Evolutionary conservation across 257 asterid species (phyloP).

Genomic region (Rubia yunnanensis): DNA sequence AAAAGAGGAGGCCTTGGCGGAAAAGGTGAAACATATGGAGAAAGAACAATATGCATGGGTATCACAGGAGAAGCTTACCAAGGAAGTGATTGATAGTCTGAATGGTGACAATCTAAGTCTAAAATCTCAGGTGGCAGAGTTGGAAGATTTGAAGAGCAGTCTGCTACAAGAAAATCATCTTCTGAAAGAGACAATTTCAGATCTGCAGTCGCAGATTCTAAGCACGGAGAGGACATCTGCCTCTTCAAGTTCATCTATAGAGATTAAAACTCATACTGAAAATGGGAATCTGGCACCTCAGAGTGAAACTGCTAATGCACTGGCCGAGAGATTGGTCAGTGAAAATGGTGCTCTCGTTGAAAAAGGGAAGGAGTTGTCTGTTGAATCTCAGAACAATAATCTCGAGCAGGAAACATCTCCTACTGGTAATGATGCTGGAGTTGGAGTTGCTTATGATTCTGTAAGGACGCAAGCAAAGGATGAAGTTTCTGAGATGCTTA

Average conservation of each 20-base stretch:
- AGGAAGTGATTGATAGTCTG: constrained; percentile 41
- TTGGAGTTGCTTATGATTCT: constrained; percentile 25
- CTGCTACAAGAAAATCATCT: constrained; percentile 45
- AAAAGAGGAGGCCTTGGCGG: constrained; percentile 57
- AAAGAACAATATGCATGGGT: constrained; percentile 45
- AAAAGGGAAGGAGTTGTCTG: constrained; percentile 45
- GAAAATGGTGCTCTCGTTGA: constrained; percentile 57
- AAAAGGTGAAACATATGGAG: constrained; percentile 49
- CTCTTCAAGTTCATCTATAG: constrained; percentile 25
- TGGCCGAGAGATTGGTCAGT: constrained; percentile 35
- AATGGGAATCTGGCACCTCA: constrained; percentile 33
- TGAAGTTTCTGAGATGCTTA: constrained; percentile 19
- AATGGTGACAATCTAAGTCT: constrained; percentile 39
- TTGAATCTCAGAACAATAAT: constrained; percentile 40
- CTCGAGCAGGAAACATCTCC: constrained; percentile 19
- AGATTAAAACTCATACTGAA: constrained; percentile 34
- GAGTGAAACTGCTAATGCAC: constrained; percentile 35
- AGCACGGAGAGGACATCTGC: constrained; percentile 36
- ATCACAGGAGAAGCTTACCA: constrained; percentile 48
- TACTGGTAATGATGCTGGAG: constrained; percentile 20
- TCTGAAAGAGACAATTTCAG: constrained; percentile 34
- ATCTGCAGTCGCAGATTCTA: constrained; percentile 41
- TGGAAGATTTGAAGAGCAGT: constrained; percentile 49
- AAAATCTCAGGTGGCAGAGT: constrained; percentile 59
- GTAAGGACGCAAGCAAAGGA: constrained; percentile 6